phyloP scores from a whole-genome alignment of 345 rosid genomes.

The Salix dunnii region DNA sequence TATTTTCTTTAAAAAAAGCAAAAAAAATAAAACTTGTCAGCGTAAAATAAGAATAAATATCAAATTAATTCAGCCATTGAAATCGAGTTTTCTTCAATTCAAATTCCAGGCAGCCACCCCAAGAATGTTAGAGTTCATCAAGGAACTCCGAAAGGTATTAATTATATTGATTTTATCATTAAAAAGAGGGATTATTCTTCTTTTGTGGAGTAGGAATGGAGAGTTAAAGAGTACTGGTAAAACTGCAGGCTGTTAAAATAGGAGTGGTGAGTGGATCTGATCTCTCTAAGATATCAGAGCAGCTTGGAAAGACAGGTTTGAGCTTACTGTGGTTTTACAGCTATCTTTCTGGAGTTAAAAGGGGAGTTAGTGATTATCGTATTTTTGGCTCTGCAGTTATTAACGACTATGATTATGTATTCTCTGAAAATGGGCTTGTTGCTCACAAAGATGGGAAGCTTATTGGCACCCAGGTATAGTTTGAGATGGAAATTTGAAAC shows the following conservation, averaged over 20 bases:
- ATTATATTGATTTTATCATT: background rate
- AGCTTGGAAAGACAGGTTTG: constrained; percentile 82
- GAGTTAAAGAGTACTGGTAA: background rate
- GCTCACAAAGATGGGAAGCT: constrained; percentile 87
- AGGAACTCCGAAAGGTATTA: constrained; percentile 65
- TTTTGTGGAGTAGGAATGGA: background rate
- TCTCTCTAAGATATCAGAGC: constrained; percentile 82
- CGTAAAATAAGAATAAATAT: background rate
- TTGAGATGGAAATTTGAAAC: background rate
- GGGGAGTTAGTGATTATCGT: background rate
- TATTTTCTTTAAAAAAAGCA: background rate
- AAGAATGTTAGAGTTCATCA: constrained; percentile 59
- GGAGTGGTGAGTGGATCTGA: constrained; percentile 99
- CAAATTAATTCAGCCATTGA: background rate
- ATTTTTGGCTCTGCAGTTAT: constrained; percentile 51
- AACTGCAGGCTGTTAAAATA: constrained; percentile 63
- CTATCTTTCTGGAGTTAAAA: background rate
- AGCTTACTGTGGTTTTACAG: background rate
- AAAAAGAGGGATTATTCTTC: too few species aligned
- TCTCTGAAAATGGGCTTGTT: constrained; percentile 97
- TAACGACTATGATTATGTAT: constrained; percentile 77
- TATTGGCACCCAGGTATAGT: constrained; percentile 75
- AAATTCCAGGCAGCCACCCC: constrained; percentile 46
- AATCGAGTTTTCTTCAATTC: background rate
- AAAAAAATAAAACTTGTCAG: too few species aligned